These are phyloP conservation scores for Pythium aquatile DNA, from an alignment of 352 stramenopile species.

Conservation along the genomic window DNA sequence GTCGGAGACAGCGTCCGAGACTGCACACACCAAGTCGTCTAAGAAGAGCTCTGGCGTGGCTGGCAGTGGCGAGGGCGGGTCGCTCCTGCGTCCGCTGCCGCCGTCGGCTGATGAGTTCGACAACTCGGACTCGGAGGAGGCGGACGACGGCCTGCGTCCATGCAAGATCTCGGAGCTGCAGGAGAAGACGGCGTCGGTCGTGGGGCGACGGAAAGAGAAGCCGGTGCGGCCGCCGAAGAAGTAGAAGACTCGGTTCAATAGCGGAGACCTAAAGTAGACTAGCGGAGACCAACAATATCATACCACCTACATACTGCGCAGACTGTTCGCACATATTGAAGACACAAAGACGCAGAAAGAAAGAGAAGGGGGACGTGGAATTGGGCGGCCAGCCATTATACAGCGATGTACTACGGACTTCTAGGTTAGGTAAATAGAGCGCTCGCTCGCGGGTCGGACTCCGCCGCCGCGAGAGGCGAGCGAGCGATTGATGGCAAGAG, in stretches of 20 bases:
- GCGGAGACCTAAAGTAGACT: background rate
- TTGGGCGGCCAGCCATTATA: slow-evolving; percentile 9
- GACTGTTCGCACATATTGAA: background rate
- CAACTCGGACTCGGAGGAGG: slow-evolving; percentile 72
- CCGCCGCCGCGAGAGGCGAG: background rate
- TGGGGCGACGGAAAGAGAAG: slow-evolving; percentile 71
- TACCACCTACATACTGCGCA: background rate
- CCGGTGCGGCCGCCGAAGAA: slow-evolving; percentile 32
- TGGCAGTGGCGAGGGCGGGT: slow-evolving; percentile 16
- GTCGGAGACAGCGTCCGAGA: slow-evolving; percentile 18
- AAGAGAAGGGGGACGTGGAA: background rate
- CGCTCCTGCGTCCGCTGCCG: slow-evolving; percentile 48
- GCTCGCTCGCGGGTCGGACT: background rate
- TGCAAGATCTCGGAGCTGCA: slow-evolving; percentile 81
- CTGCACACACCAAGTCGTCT: slow-evolving; percentile 33
- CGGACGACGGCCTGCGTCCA: slow-evolving; percentile 61
- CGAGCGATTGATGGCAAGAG: background rate
- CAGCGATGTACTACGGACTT: slow-evolving; percentile 8
- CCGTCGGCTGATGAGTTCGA: slow-evolving; percentile 69
- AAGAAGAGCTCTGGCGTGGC: slow-evolving; percentile 16
- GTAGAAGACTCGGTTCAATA: slow-evolving; percentile 8
- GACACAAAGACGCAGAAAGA: background rate
- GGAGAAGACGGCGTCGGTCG: slow-evolving; percentile 65
- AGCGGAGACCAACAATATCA: background rate
- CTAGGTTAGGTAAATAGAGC: slow-evolving; percentile 7